Conservation (phyloP, 345 rosid genomes). For the Ceriops decandra region DNA sequence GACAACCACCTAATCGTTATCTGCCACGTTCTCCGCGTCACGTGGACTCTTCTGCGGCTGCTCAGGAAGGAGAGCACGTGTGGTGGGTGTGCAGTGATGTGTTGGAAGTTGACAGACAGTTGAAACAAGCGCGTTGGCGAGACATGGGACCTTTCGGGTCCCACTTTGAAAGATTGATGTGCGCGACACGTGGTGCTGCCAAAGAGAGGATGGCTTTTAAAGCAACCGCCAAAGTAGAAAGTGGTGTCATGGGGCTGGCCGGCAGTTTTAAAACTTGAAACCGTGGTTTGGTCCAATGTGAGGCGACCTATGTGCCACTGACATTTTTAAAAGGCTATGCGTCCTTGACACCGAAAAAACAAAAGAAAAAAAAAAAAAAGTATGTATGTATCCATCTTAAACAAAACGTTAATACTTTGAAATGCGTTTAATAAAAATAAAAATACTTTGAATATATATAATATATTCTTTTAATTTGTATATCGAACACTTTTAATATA, state of each 20-base stretch:
- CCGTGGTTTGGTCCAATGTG: neutral
- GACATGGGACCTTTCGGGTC: too few species aligned
- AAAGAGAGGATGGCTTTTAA: constrained; percentile 2
- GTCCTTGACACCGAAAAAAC: too few species aligned
- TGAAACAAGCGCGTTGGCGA: constrained; percentile 31
- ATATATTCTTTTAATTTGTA: too few species aligned
- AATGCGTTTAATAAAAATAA: too few species aligned
- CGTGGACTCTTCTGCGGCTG: constrained; percentile 22
- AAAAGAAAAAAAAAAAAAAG: too few species aligned
- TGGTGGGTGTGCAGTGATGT: constrained; percentile 22
- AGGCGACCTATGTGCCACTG: too few species aligned
- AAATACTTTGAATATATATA: too few species aligned
- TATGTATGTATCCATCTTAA: too few species aligned
- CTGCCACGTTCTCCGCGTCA: constrained; percentile 16
- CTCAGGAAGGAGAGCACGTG: neutral
- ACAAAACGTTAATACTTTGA: too few species aligned
- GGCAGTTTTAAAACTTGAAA: neutral
- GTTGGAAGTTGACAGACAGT: constrained; percentile 24
- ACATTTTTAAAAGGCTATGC: too few species aligned
- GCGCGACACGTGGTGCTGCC: neutral
- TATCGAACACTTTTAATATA: too few species aligned
- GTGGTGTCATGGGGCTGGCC: neutral
- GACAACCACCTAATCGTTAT: constrained; percentile 18
- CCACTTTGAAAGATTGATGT: too few species aligned
- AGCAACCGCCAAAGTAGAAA: neutral